Evolutionary conservation across 352 stramenopile species (phyloP), one percentile per base, ranked within the genome.

Genomic region (Stephanocyclus meneghinianus): DNA sequence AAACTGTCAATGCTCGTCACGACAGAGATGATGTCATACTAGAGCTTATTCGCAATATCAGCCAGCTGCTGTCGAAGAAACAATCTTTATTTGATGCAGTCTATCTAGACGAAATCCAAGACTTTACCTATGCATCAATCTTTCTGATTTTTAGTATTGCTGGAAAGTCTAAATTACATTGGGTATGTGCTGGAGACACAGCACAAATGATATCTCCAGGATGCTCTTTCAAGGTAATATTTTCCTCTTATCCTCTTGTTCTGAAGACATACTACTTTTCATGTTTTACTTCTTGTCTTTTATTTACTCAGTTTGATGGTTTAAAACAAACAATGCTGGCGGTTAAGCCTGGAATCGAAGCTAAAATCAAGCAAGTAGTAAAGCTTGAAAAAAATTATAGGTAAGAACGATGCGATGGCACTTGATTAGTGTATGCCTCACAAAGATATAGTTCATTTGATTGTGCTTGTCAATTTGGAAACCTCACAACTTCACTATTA

Each of bases 201-300:
- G 79, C 79, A 32, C 79, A 86, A 53, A 83, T 86, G 78, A 85
- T 85, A 51, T 70, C 55, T 57, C 78, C 78, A 45, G 78, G 78
- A 15, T 65, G 66, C 15, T 53, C 44, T 21, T 44, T 61, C 32
- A 62, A 35, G 32, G 32, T 40, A 40, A 40, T 6, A 7, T 7
- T 40, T 40, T 6, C 6, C 2, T 40, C 6, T 13, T 18, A 47
- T 66, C 1, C 18, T 1, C 7, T 35, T 66, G 16, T 47, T 21
- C 9, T 10, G 32, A 66, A 47, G 18, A 7, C 18, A 18, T 5
- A 29, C 29, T n/a, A 83, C 73, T 48, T 60, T 56, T 44, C 60
- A 70, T 21, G 68, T 61, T 16, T 81, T 65, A 56, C 74, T 57
- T 13, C 81, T 85, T 56, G 74, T 42, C 2, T 40, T 40, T 2